Conservation (phyloP, 2,329 filamentous ascomycete genomes). For the Pestalotiopsis sp. region DNA sequence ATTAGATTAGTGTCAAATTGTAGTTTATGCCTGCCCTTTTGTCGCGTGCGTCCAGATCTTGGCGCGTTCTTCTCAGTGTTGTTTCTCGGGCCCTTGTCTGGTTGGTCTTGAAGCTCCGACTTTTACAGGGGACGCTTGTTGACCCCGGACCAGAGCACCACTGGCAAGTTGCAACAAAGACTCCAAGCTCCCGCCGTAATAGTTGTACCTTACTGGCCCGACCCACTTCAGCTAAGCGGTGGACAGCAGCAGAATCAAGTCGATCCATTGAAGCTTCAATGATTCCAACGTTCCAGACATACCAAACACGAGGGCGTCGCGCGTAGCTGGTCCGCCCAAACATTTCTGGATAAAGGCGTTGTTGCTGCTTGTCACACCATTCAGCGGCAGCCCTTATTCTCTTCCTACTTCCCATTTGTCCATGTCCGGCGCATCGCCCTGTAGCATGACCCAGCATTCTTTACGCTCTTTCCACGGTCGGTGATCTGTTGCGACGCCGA, state of each 20-base stretch:
- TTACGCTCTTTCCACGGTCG: not conserved
- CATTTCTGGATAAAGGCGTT: not conserved
- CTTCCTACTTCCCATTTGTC: not conserved
- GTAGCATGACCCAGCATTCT: slow-evolving; percentile 5
- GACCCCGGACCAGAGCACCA: not conserved
- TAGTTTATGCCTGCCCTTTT: not conserved
- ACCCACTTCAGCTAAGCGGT: slow-evolving; percentile 4
- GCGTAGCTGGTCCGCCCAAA: not conserved
- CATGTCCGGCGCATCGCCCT: not conserved
- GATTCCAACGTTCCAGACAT: not conserved
- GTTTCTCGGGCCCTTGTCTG: not conserved
- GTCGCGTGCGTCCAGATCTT: not conserved
- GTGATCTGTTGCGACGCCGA: slow-evolving; percentile 10
- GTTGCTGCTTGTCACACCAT: not conserved
- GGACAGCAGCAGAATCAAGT: not conserved
- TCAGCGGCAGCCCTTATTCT: not conserved
- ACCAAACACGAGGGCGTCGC: not conserved
- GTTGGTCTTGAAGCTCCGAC: not conserved
- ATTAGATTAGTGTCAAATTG: not conserved
- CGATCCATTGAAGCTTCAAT: not conserved
- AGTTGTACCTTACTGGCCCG: not conserved
- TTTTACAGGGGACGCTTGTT: not conserved
- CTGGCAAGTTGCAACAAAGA: not conserved
- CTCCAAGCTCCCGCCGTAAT: not conserved
- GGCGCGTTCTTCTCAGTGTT: not conserved